Evolutionary conservation across 768 basidiomycete species (phyloP), one percentile per base, ranked within the genome.

Genomic region (Tylopilus felleus): DNA sequence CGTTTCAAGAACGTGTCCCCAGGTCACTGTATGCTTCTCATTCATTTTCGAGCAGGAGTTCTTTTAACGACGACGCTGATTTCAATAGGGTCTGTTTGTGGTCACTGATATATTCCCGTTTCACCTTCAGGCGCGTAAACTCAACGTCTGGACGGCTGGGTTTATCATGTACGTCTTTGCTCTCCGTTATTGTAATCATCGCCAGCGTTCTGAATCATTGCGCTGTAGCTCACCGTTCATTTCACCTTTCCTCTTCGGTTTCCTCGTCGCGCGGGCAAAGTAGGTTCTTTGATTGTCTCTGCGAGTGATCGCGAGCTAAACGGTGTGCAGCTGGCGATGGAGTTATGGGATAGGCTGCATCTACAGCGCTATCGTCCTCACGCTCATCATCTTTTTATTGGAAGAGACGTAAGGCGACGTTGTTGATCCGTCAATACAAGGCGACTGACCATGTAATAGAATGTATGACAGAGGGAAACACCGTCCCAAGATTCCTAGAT

Each of bases 31-130:
- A 61, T 21, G 66, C 8, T 39, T 36, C 10, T 47, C 0, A 12
- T 36, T 27, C 14, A 9, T 1, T 43, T 25, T 5, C 9, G 7
- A 14, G 35, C 5, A 28, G 53, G 22, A 29, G 23, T 19, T 0
- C 19, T 36, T 41, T 7, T 59, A 28, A 64, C 33, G 21, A 3
- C 29, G 19, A 33, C 8, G 5, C 48, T 22, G 13, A 17, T 51
- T 28, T 19, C 7, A 45, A 46, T 35, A 76, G 75, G 77, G 77
- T 31, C 60, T 79, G 0, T 78, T 73, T 55, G 64, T 77, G 33
- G 71, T 80, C 56, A 76, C 75, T 27, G 80, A 80, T 52, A 70
- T 82, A 38, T 81, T 71, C 60, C 80, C 80, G 4, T 82, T 81
- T 65, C 80, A 81, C 52, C 69, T 78, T 13, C 80, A 81, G 53